These are phyloP conservation scores for Stramenopiles sp. DNA, from an alignment of 352 stramenopile species.

Conservation along the genomic window DNA sequence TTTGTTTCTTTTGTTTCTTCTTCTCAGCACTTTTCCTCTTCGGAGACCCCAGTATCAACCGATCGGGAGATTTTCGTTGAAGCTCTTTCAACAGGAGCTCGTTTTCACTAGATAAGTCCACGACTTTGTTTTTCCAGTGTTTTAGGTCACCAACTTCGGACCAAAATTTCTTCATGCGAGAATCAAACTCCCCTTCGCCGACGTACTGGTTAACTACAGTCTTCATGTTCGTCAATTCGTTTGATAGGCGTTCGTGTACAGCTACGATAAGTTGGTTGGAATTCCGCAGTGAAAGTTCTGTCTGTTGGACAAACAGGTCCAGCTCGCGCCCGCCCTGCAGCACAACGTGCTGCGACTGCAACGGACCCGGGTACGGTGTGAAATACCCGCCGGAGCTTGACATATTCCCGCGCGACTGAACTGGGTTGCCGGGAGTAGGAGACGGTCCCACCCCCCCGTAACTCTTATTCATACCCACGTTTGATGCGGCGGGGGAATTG, in stretches of 20 bases:
- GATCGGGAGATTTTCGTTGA: not conserved
- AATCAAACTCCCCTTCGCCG: not conserved
- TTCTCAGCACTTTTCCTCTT: too few relatives aligned
- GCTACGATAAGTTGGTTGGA: not conserved
- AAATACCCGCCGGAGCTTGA: too few relatives aligned
- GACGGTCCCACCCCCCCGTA: not conserved
- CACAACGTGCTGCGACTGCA: not conserved
- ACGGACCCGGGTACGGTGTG: not conserved
- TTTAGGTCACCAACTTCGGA: not conserved
- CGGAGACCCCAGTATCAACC: not conserved
- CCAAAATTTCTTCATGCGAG: not conserved
- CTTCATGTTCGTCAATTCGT: not conserved
- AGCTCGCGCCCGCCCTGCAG: not conserved
- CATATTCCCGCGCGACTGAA: too few relatives aligned
- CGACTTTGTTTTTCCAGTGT: not conserved
- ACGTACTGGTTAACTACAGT: not conserved
- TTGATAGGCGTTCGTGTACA: not conserved
- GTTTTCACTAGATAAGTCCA: not conserved
- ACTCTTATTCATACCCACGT: not conserved
- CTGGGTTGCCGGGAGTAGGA: too few relatives aligned
- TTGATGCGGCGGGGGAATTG: not conserved
- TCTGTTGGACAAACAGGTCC: not conserved
- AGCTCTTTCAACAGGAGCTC: not conserved
- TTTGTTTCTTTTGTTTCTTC: too few relatives aligned
- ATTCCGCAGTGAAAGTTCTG: not conserved